Percentiles rank a stretch among this genome's conserved stretches.
Conservation (phyloP, 345 rosid species). For the Linum trigynum region DNA sequence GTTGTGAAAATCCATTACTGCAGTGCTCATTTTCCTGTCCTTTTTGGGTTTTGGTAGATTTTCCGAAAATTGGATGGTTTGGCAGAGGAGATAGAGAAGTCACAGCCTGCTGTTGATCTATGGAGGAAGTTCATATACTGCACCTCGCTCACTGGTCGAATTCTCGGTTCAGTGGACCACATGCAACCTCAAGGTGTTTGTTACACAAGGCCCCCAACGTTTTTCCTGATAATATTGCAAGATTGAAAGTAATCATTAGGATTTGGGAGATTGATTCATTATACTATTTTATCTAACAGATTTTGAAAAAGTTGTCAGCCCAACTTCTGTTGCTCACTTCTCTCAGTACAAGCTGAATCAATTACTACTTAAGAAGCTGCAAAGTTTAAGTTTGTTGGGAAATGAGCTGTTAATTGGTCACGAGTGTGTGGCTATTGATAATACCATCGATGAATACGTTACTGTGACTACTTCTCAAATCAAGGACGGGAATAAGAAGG, state of each 20-base stretch:
- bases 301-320: conserved; percentile 73
- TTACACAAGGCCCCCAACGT: not conserved
- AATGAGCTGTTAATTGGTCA: conserved; percentile 66
- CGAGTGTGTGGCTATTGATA: conserved; percentile 61
- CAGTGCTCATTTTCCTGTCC: conserved; percentile 3
- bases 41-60: conserved; percentile 30
- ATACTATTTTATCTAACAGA: conserved; percentile 33
- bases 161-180: conserved; percentile 88
- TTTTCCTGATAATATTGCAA: not conserved
- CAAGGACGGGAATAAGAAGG: conserved; percentile 36
- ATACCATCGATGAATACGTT: conserved; percentile 29
- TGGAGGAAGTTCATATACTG: conserved; percentile 96
- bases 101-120: conserved; percentile 73
- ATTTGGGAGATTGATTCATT: conserved; percentile 6
- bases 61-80: conserved; percentile 73
- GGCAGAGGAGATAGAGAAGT: conserved; percentile 72
- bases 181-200: conserved; percentile 86
- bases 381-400: conserved; percentile 43
- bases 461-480: conserved; percentile 48
- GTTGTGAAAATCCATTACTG: not conserved
- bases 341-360: conserved; percentile 70
- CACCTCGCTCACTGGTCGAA: conserved; percentile 71
- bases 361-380: conserved; percentile 58
- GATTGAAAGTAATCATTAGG: not conserved
- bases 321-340: conserved; percentile 84